These are phyloP conservation scores for Zizania latifolia DNA, from an alignment of 176 grass and related monocot genomes.

Conservation along the genomic window DNA sequence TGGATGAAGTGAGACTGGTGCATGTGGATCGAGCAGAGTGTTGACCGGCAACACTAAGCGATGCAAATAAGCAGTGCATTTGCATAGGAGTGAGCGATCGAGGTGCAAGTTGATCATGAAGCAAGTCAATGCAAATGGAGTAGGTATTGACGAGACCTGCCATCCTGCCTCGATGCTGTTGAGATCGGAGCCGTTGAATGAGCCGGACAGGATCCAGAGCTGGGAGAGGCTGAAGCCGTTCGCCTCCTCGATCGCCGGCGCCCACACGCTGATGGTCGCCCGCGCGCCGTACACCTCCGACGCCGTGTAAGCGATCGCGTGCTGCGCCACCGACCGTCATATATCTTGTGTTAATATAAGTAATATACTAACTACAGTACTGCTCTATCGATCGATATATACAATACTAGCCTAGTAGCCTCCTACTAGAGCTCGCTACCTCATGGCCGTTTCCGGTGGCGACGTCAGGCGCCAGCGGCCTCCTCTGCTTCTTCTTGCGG, in stretches of 20 bases:
- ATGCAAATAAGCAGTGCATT: too few species aligned
- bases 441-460: slow-evolving; percentile 90
- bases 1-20: not conserved
- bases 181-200: slow-evolving; percentile 97
- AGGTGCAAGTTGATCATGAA: not conserved
- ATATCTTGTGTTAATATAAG: too few species aligned
- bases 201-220: slow-evolving; percentile 93
- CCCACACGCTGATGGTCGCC: slow-evolving; percentile 95
- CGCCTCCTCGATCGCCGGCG: slow-evolving; percentile 55
- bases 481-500: slow-evolving; percentile 40
- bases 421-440: too few species aligned
- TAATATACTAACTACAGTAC: too few species aligned
- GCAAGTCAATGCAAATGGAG: not conserved
- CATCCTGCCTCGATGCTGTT: slow-evolving; percentile 99
- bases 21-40: not conserved
- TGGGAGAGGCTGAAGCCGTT: slow-evolving; percentile 97
- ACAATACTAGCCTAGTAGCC: too few species aligned
- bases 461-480: slow-evolving; percentile 51
- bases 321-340: too few species aligned
- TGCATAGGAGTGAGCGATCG: not conserved
- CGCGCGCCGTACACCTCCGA: slow-evolving; percentile 62
- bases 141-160: slow-evolving; percentile 48
- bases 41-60: too few species aligned
- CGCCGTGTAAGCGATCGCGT: slow-evolving; percentile 91
- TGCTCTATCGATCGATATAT: too few species aligned